Conservation (phyloP, 345 rosid species). For the Linum usitatissimum region DNA sequence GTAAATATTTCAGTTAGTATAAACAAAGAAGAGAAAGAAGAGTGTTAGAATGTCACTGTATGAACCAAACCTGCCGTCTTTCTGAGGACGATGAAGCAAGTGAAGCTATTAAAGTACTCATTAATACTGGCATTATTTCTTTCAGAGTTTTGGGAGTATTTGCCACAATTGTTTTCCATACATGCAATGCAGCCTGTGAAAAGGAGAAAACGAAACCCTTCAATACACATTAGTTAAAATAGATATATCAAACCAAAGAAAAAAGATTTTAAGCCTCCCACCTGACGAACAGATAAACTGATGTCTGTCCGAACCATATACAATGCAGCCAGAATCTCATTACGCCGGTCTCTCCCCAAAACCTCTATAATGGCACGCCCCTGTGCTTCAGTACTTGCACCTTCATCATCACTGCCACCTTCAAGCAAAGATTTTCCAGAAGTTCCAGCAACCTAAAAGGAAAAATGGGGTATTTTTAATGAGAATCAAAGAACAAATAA, state of each 20-base stretch:
- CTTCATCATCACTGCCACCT: constrained; percentile 99
- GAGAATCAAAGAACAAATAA: not conserved
- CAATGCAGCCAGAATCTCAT: constrained; percentile 91
- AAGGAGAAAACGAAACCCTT: constrained; percentile 1
- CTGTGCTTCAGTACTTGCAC: constrained; percentile 97
- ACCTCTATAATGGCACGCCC: constrained; percentile 98
- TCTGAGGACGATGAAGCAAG: constrained; percentile 90
- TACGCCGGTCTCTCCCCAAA: constrained; percentile 89
- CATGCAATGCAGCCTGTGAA: constrained; percentile 87
- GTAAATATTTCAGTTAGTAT: not conserved
- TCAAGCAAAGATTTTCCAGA: constrained; percentile 96
- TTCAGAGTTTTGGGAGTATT: constrained; percentile 94
- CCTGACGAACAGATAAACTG: constrained; percentile 94
- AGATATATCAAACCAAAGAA: not conserved
- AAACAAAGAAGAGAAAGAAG: not conserved
- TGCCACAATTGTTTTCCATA: constrained; percentile 97
- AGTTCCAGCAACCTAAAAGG: constrained; percentile 86
- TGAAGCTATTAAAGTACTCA: constrained; percentile 80
- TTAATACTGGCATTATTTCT: constrained; percentile 96
- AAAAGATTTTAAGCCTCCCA: constrained; percentile 17
- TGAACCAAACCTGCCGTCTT: constrained; percentile 72
- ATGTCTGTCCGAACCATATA: constrained; percentile 98
- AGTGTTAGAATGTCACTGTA: not conserved
- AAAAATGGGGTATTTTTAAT: not conserved
- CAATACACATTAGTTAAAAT: not conserved